Conservation (phyloP, 2,329 filamentous ascomycete species). For the Ophiostoma piceae region DNA sequence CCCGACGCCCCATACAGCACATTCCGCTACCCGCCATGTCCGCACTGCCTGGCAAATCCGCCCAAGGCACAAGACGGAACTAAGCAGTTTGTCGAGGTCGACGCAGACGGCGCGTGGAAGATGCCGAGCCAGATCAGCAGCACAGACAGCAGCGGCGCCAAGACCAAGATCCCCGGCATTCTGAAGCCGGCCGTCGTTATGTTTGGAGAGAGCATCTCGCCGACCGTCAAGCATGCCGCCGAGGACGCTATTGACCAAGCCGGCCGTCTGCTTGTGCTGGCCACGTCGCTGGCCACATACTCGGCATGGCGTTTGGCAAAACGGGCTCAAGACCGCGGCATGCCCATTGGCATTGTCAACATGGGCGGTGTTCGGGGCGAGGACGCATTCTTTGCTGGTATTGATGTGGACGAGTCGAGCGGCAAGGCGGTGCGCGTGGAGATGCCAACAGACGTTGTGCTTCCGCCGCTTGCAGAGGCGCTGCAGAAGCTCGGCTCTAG, state of each 20-base stretch:
- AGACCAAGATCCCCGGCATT: slow-evolving; percentile 59
- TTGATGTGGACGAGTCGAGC: slow-evolving; percentile 49
- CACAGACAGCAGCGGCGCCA: not conserved
- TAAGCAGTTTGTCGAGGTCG: slow-evolving; percentile 57
- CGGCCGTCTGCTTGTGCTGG: slow-evolving; percentile 69
- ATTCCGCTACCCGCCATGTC: slow-evolving; percentile 88
- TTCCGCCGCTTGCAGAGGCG: slow-evolving; percentile 53
- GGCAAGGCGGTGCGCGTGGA: slow-evolving; percentile 52
- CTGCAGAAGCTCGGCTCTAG: slow-evolving; percentile 37
- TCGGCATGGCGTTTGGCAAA: slow-evolving; percentile 89
- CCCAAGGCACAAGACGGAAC: slow-evolving; percentile 52
- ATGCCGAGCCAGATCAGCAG: slow-evolving; percentile 39
- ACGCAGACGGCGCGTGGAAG: slow-evolving; percentile 75
- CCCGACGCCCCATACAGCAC: slow-evolving; percentile 81
- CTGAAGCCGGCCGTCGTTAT: slow-evolving; percentile 91
- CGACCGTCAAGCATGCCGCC: slow-evolving; percentile 64
- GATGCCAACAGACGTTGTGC: slow-evolving; percentile 51
- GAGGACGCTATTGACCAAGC: slow-evolving; percentile 76
- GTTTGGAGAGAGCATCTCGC: slow-evolving; percentile 85
- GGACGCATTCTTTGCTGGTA: slow-evolving; percentile 59
- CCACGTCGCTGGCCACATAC: slow-evolving; percentile 89
- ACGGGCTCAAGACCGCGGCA: slow-evolving; percentile 71
- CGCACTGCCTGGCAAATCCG: slow-evolving; percentile 65
- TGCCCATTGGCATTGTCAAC: slow-evolving; percentile 84
- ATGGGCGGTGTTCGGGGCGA: slow-evolving; percentile 79